Base-by-base conservation (phyloP, 768 basidiomycete species). In the Boletus tylopilopsis region DNA sequence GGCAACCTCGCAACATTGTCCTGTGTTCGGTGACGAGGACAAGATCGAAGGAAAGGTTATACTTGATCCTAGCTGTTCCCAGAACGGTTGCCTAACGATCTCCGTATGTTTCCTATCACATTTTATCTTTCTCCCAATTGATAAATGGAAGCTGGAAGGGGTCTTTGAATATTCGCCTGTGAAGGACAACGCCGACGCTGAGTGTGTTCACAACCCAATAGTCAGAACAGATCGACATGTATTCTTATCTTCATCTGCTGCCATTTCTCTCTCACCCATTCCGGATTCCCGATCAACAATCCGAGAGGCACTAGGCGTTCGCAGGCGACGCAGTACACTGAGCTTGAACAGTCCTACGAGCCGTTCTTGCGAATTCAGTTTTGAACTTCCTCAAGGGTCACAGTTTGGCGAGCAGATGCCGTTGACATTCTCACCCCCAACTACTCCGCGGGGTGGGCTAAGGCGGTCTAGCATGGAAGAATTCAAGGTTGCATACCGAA, bases 11-110 rank as follows among this genome's bases (percentile, higher is more conserved):
- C 63, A 61, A 11, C 55, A 68, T 30, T 45, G 59, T 21, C 75
- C 85, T 2, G 80, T 87, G 5, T 87, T 84, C 55, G 75, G 77
- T 29, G 76, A 81, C 44, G 74, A 77, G 39, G 83, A 85, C 59
- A 76, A 72, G 53, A 71, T 88, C 15, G 71, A 74, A 53, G 86
- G 86, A 29, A 78, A 74, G 46, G 75, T 87, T 13, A 71, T 74
- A 16, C 73, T 88, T 2, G 80, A 82, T 56, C 70, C 77, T 12
- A 75, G 59, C 50, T 79, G 71, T 61, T 68, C 71, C 42, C 76
- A 70, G 50, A 73, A 74, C 4, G 85, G 86, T n/a, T 75, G 75
- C 18, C 66, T 88, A 42, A 71, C 74, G 15, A 70, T 88, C 38
- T 72, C 79, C 19, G 86, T 86, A 56, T 45, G 71, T 53, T 51